Evolutionary conservation across 257 asterid genomes (phyloP).

Genomic region (Leptodermis oblonga): DNA sequence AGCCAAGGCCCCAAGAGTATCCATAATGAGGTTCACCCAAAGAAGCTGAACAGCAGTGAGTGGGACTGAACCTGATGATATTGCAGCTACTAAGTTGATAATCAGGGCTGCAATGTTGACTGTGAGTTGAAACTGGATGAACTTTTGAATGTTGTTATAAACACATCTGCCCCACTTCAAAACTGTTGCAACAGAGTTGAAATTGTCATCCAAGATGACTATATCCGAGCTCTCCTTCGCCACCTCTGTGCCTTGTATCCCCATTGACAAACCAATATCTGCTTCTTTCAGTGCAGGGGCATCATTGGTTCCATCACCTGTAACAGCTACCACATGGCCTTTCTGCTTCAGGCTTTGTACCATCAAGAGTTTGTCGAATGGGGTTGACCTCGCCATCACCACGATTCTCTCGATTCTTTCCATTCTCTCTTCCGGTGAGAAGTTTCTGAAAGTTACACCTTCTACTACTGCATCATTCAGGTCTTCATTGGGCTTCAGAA

Average conservation of each 20-base stretch:
- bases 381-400: slow-evolving; percentile 16
- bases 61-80: slow-evolving; percentile 17
- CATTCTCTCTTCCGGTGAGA: slow-evolving; percentile 19
- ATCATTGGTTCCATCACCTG: slow-evolving; percentile 25
- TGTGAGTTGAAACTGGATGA: slow-evolving; percentile 24
- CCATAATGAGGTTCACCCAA: slow-evolving; percentile 23
- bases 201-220: slow-evolving; percentile 20
- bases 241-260: slow-evolving; percentile 23
- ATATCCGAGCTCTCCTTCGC: slow-evolving; percentile 26
- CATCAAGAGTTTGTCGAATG: slow-evolving; percentile 20
- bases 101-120: slow-evolving; percentile 19
- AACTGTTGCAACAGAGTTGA: slow-evolving; percentile 14
- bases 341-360: slow-evolving; percentile 13
- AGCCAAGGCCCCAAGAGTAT: slow-evolving; percentile 17
- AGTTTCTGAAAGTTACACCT: slow-evolving; percentile 18
- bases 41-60: slow-evolving; percentile 18
- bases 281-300: slow-evolving; percentile 23
- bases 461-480: slow-evolving; percentile 13
- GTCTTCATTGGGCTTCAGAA: slow-evolving; percentile 4
- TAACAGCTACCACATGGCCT: slow-evolving; percentile 22
- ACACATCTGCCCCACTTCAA: slow-evolving; percentile 21
- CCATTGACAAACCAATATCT: slow-evolving; percentile 20
- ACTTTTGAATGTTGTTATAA: slow-evolving; percentile 22
- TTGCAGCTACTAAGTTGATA: slow-evolving; percentile 20
- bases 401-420: slow-evolving; percentile 6